Conservation (phyloP, 2,329 filamentous ascomycete genomes). For the Microdochium trichocladiopsis region DNA sequence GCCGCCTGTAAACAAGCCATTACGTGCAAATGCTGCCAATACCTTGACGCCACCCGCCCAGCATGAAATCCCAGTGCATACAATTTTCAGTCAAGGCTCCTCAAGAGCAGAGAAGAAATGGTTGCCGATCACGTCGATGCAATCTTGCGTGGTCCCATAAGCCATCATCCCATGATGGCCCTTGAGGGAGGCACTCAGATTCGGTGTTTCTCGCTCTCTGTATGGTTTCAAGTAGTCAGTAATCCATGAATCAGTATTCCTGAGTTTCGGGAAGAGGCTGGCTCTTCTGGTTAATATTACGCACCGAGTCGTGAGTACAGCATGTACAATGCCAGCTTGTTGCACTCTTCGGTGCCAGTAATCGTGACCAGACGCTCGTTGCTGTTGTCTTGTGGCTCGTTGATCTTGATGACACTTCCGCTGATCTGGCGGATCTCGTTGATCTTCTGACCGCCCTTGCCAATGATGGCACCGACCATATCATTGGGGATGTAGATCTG, state of each 20-base stretch:
- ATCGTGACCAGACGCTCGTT: conserved; percentile 97
- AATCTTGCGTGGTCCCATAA: too few relatives aligned
- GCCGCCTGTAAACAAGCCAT: not conserved
- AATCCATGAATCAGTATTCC: too few relatives aligned
- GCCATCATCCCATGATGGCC: too few relatives aligned
- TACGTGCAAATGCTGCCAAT: too few relatives aligned
- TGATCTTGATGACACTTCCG: conserved; percentile 99
- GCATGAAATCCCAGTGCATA: not conserved
- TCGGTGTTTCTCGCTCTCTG: conserved; percentile 73
- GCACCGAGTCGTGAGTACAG: conserved; percentile 91
- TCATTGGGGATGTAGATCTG: conserved; percentile 99
- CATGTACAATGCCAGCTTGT: conserved; percentile 99
- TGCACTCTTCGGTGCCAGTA: conserved; percentile 95
- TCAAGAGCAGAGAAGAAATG: too few relatives aligned
- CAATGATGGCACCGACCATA: conserved; percentile 98
- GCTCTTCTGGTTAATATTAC: conserved; percentile 24
- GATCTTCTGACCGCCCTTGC: conserved; percentile 97
- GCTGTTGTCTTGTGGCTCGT: conserved; percentile 97
- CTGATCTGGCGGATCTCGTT: conserved; percentile 97
- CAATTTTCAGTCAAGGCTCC: too few relatives aligned
- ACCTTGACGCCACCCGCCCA: not conserved
- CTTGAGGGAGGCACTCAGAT: conserved; percentile 35
- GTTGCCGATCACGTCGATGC: too few relatives aligned
- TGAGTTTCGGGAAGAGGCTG: conserved; percentile 5
- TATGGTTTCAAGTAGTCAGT: conserved; percentile 9